phyloP scores from a whole-genome alignment of 177 flowering plant genomes.

The Vitis hybrid region DNA sequence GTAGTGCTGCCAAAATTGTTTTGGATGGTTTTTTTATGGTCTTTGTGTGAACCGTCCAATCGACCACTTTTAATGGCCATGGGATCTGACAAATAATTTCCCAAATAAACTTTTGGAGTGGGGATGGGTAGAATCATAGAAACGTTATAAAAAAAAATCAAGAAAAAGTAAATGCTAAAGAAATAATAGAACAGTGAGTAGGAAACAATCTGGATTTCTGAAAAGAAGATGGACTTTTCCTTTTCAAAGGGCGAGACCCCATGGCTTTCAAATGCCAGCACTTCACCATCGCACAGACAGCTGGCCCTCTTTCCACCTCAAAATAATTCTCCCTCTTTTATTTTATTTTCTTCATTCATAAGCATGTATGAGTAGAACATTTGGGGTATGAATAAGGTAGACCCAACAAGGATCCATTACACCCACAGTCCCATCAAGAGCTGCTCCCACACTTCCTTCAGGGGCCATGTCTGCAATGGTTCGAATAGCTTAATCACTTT shows the following conservation, averaged over 20 bases:
- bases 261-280: constrained; percentile 10
- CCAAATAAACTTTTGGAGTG: too few relatives aligned
- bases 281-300: constrained; percentile 5
- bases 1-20: too few relatives aligned
- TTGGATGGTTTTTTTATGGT: too few relatives aligned
- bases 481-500: too few relatives aligned
- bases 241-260: not conserved
- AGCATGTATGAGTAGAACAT: not conserved
- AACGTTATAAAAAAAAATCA: not conserved
- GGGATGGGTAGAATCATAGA: too few relatives aligned
- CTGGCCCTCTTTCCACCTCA: constrained; percentile 10
- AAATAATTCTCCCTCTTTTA: not conserved
- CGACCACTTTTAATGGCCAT: too few relatives aligned
- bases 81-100: too few relatives aligned
- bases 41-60: too few relatives aligned
- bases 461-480: too few relatives aligned
- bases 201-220: too few relatives aligned
- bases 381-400: not conserved
- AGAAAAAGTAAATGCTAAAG: not conserved
- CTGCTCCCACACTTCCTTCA: too few relatives aligned
- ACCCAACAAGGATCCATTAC: not conserved
- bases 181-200: not conserved
- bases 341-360: not conserved
- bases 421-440: not conserved
- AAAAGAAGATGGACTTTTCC: not conserved